phyloP scores from a whole-genome alignment of 2,329 filamentous ascomycete species.

The Trichoderma atrobrunneum region DNA sequence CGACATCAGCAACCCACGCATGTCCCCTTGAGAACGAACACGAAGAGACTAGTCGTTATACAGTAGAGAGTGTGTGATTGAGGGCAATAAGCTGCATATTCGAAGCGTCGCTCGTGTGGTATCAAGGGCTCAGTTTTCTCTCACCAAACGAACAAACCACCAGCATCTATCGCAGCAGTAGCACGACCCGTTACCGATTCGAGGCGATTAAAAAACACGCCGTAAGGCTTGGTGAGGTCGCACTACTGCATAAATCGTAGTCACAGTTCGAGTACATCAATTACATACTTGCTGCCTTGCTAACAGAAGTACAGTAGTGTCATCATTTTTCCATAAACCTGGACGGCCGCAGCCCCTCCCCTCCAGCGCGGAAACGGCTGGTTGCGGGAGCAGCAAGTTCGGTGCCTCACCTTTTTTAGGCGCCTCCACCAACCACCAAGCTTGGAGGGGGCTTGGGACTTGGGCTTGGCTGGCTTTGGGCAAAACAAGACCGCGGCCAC shows the following conservation, averaged over 20 bases:
- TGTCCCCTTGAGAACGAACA: neutral
- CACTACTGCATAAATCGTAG: neutral
- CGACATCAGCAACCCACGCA: neutral
- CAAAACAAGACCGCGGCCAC: neutral
- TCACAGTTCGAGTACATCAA: no score
- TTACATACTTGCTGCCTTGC: no score
- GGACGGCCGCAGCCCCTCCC: constrained; percentile 9
- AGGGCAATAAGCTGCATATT: constrained; percentile 5
- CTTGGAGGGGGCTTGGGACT: neutral
- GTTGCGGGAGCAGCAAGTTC: constrained; percentile 15
- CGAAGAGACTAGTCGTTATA: neutral
- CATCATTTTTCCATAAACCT: neutral
- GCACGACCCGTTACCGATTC: neutral
- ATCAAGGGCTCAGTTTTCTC: neutral
- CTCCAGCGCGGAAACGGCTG: constrained; percentile 12
- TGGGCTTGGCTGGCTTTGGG: neutral
- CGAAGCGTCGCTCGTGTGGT: neutral
- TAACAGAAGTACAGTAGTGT: neutral
- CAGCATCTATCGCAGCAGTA: neutral
- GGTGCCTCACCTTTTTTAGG: constrained; percentile 14
- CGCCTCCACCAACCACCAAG: neutral
- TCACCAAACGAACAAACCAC: neutral
- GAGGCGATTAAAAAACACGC: neutral
- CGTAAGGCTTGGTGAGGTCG: neutral
- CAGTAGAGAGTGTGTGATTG: neutral